Evolutionary conservation across 2,329 filamentous ascomycete genomes (phyloP).

Genomic region (Fusarium acutatum): DNA sequence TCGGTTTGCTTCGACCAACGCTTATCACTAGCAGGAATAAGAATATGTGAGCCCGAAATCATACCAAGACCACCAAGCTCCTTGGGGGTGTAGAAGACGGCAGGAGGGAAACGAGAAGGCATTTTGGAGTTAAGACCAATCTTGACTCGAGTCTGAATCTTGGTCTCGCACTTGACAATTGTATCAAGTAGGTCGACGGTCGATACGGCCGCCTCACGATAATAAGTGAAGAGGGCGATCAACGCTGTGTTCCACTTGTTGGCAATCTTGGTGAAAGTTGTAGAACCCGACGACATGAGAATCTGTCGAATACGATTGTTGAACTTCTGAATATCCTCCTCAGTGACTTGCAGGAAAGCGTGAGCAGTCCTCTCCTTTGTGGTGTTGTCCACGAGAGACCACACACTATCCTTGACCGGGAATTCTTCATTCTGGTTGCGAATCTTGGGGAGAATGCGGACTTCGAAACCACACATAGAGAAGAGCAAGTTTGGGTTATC

Average conservation of each 20-base stretch:
- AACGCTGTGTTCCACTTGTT: constrained; percentile 99
- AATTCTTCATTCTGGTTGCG: constrained; percentile 97
- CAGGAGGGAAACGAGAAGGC: constrained; percentile 97
- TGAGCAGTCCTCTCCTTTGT: constrained; percentile 97
- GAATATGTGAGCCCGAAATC: constrained; percentile 98
- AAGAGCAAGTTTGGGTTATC: constrained; percentile 98
- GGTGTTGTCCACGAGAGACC: constrained; percentile 95
- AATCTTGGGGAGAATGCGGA: constrained; percentile 93
- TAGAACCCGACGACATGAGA: constrained; percentile 98
- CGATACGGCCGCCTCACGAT: constrained; percentile 95
- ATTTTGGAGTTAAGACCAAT: constrained; percentile 99
- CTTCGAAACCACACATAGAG: constrained; percentile 98
- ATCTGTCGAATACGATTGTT: constrained; percentile 99
- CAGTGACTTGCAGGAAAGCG: constrained; percentile 96
- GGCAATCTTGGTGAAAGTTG: constrained; percentile 99
- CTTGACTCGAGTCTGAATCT: constrained; percentile 98
- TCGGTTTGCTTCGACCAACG: constrained; percentile 99
- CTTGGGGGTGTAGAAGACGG: constrained; percentile 98
- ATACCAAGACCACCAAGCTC: constrained; percentile 96
- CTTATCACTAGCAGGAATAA: constrained; percentile 97
- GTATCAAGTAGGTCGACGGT: constrained; percentile 94
- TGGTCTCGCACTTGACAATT: constrained; percentile 99
- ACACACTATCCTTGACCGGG: constrained; percentile 96
- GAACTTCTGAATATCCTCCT: constrained; percentile 98
- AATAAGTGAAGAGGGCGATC: constrained; percentile 98